Percentiles rank a stretch among this genome's conserved stretches.
These are phyloP conservation scores for Termitomyces sp. DNA, from an alignment of 768 basidiomycete species.

Conservation along the genomic window DNA sequence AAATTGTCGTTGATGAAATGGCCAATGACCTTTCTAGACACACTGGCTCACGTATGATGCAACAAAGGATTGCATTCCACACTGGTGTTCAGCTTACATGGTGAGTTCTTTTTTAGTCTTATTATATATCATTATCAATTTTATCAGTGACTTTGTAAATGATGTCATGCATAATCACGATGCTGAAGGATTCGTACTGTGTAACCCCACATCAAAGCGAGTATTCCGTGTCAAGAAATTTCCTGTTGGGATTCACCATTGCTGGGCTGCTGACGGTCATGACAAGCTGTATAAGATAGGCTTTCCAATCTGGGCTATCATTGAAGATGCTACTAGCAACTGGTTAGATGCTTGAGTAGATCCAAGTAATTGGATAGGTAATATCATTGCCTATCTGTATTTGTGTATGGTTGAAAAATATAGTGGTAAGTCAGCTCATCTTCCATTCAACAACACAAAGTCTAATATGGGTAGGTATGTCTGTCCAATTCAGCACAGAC, in stretches of 20 bases:
- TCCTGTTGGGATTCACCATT: background rate
- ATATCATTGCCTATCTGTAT: conserved; percentile 17
- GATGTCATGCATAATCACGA: background rate
- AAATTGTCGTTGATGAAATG: background rate
- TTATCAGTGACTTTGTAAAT: background rate
- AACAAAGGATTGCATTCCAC: background rate
- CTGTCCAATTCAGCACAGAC: conserved; percentile 22
- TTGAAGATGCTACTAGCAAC: conserved; percentile 2
- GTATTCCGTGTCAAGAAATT: background rate
- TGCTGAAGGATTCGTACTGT: background rate
- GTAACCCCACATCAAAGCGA: too few species aligned
- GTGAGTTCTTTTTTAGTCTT: background rate
- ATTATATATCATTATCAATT: background rate
- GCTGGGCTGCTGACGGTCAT: conserved; percentile 17
- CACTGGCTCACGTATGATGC: background rate
- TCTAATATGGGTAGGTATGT: background rate
- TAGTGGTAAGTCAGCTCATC: conserved; percentile 18
- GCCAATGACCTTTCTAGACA: background rate
- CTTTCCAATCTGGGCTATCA: conserved; percentile 28
- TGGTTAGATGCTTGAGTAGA: conserved; percentile 11
- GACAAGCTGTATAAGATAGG: conserved; percentile 36
- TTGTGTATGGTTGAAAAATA: conserved; percentile 22
- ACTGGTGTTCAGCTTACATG: background rate
- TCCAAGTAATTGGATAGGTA: conserved; percentile 3
- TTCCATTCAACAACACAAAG: background rate